Base-by-base conservation (phyloP, 345 rosid genomes). In the Hypericum androsaemum region DNA sequence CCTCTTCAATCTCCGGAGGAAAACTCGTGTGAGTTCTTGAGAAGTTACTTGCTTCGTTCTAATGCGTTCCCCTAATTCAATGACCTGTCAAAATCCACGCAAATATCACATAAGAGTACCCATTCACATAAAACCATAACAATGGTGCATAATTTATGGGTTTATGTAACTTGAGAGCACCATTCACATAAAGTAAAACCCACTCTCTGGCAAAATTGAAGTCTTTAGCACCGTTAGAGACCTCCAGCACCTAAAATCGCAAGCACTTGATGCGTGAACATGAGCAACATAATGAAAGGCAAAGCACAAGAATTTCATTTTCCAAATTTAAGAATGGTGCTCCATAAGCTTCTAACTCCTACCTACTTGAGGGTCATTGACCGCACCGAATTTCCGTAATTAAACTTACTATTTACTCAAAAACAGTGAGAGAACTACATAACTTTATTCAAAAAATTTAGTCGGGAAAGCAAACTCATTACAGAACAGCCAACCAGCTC, bases 41-140 rank as follows among this genome's bases (percentile, higher is more conserved):
- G 95, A 86, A 43, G 90, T 82, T 58, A 89, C 61, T 67, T 89
- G 78, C 55, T 65, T 77, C 7, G 84, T 77, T 82, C 70, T 82
- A 50, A 89, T 74, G 44, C 82, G 89, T 57, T 72, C 80, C 61
- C 90, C 92, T 11, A 89, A 73, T 75, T 86, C 92, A 71, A 82
- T 71, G 69, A 89, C 72, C 95, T 89, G 78, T 22, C 11, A 56
- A 62, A 57, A 45, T 63, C 40, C 7, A 12, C 17, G 50, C 0
- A 46, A 9, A 41, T 43, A 3, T 16, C 42, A 12, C 5, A 11
- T 12, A 5, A 13, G 37, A 16, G 35, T 0, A 13, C 6, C n/a
- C 32, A 22, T 22, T 44, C 0, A 39, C n/a, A 22, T 22, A 22
- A 4, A 22, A 22, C 32, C 32, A n/a, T n/a, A 1, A 22, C 32